Evolutionary conservation across 192 early-diverging fungal species (phyloP).

Genomic region (Globomyces pollinis-pini): DNA sequence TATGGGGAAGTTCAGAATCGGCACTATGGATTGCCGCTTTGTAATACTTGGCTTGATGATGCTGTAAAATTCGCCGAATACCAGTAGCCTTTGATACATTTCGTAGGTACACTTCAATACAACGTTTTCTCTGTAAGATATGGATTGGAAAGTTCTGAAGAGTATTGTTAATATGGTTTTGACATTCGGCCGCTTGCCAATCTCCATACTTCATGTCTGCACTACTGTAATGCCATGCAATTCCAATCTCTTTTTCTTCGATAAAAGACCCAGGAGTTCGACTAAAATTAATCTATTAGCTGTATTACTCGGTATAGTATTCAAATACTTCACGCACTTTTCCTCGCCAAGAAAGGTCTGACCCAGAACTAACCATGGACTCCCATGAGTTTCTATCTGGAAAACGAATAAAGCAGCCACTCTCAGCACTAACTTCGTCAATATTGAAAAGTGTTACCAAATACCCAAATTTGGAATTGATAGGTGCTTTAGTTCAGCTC

Average conservation of each 20-base stretch:
- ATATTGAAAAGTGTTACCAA: slow-evolving; percentile 30
- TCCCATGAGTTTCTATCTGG: slow-evolving; percentile 55
- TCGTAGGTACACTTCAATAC: slow-evolving; percentile 64
- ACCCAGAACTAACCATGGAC: slow-evolving; percentile 38
- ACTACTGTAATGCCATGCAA: slow-evolving; percentile 97
- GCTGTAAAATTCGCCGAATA: slow-evolving; percentile 50
- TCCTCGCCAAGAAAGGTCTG: slow-evolving; percentile 62
- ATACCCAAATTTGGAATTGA: slow-evolving; percentile 34
- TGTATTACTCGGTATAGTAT: slow-evolving; percentile 64
- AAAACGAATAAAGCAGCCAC: slow-evolving; percentile 61
- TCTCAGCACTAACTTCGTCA: slow-evolving; percentile 52
- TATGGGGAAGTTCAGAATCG: not conserved
- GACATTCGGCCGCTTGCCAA: slow-evolving; percentile 97
- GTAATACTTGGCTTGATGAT: slow-evolving; percentile 27
- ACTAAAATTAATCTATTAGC: slow-evolving; percentile 20
- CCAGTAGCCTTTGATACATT: slow-evolving; percentile 62
- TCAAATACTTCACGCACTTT: slow-evolving; percentile 71
- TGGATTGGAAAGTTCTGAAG: slow-evolving; percentile 65
- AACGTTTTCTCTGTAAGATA: slow-evolving; percentile 54
- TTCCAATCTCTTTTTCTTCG: slow-evolving; percentile 97
- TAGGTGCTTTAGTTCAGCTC: slow-evolving; percentile 28
- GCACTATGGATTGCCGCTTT: not conserved
- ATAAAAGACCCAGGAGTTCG: slow-evolving; percentile 94
- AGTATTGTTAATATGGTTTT: slow-evolving; percentile 72
- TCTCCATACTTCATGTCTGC: slow-evolving; percentile 82